Percentiles rank a stretch among this genome's conserved stretches.
Evolutionary conservation across 192 early-diverging fungal genomes (phyloP).

Genomic region (Geosiphon pyriformis): DNA sequence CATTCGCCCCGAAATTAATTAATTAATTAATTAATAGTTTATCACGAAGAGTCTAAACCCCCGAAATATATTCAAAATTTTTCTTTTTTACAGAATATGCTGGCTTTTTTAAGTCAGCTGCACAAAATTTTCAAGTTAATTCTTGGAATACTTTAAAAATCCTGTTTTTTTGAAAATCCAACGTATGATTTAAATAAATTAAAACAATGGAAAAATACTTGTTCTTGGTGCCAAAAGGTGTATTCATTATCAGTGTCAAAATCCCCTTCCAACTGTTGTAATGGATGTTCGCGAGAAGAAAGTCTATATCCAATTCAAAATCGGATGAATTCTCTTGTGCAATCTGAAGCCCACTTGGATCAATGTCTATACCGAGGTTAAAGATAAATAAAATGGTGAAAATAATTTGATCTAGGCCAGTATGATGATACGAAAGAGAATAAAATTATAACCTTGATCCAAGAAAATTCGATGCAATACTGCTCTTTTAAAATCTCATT

Average conservation of each 20-base stretch:
- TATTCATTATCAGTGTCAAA: constrained; percentile 78
- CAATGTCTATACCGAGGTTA: constrained; percentile 64
- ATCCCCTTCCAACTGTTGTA: constrained; percentile 41
- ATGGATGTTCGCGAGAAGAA: constrained; percentile 47
- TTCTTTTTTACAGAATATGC: no score
- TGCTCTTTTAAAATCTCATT: neutral
- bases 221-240: constrained; percentile 78
- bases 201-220: no score
- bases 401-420: neutral
- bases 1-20: no score
- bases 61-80: no score
- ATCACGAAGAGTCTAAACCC: no score
- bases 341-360: constrained; percentile 62
- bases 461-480: constrained; percentile 54
- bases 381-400: constrained; percentile 34
- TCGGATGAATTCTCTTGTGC: constrained; percentile 64
- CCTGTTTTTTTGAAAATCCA: no score
- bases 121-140: no score
- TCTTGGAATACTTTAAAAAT: no score
- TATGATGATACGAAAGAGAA: neutral
- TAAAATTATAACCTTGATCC: constrained; percentile 42
- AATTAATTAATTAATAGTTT: no score
- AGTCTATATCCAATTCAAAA: constrained; percentile 57
- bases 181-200: no score
- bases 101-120: no score